phyloP scores from a whole-genome alignment of 192 early-diverging fungal genomes.

The Backusella sp. region DNA sequence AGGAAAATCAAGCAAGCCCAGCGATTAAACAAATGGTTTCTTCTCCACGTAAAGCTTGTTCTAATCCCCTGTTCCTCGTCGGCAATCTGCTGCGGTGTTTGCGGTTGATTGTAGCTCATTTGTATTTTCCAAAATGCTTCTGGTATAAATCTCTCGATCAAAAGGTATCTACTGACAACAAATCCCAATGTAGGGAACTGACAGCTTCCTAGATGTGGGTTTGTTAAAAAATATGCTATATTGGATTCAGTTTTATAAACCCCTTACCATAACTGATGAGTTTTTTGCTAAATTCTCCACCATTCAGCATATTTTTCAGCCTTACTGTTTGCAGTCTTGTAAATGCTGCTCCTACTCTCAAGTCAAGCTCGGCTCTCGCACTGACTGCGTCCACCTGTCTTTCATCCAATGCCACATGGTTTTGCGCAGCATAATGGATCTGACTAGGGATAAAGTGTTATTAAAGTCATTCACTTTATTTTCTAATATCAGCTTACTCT shows the following conservation, averaged over 20 bases:
- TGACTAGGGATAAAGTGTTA: conserved; percentile 48
- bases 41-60: conserved; percentile 71
- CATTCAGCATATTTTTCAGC: conserved; percentile 52
- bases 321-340: conserved; percentile 88
- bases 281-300: conserved; percentile 46
- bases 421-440: conserved; percentile 74
- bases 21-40: conserved; percentile 76
- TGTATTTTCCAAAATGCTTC: conserved; percentile 92
- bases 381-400: conserved; percentile 77
- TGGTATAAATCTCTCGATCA: conserved; percentile 76
- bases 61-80: not conserved
- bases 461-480: not conserved
- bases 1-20: conserved; percentile 67
- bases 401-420: conserved; percentile 72
- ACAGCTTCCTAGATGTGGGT: conserved; percentile 70
- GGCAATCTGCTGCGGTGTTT: not conserved
- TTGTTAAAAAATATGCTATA: too few species aligned
- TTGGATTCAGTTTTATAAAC: too few species aligned
- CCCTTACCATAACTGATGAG: conserved; percentile 83
- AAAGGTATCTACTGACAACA: conserved; percentile 83
- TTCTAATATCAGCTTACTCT: conserved; percentile 42
- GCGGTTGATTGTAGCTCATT: conserved; percentile 29
- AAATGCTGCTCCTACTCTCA: conserved; percentile 88
- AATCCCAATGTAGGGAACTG: conserved; percentile 98
- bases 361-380: conserved; percentile 84